A percentile compares a stretch with the other conserved stretches of the same genome.
Evolutionary conservation across 768 basidiomycete species (phyloP).

Genomic region (Hebeloma cylindrosporum): DNA sequence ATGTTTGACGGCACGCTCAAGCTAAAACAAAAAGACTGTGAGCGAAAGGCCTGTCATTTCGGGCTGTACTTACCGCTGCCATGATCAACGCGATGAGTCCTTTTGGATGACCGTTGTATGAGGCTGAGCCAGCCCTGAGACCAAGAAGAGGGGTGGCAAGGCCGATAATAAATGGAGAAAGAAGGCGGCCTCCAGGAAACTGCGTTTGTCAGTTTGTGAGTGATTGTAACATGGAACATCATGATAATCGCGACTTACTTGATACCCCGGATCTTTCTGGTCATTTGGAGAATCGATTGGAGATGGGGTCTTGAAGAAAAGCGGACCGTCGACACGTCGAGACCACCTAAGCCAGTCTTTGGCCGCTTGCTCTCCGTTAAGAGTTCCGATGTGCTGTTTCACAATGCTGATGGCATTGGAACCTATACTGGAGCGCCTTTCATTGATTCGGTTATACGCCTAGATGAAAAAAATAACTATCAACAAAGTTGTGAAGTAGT

Average conservation of each 20-base stretch:
- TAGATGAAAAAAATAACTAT: not conserved
- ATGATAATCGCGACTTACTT: constrained; percentile 5
- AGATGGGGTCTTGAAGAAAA: constrained; percentile 12
- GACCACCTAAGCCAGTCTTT: constrained; percentile 14
- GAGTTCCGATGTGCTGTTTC: constrained; percentile 6
- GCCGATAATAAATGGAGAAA: constrained; percentile 11
- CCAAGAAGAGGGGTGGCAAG: constrained; percentile 5
- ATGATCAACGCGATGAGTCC: constrained; percentile 14
- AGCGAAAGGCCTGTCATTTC: not conserved
- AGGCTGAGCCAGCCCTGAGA: constrained; percentile 9
- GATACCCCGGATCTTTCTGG: constrained; percentile 8
- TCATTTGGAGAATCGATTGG: constrained; percentile 3
- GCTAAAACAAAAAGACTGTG: constrained; percentile 10
- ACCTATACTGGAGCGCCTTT: constrained; percentile 12
- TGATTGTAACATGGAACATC: not conserved
- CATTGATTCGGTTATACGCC: constrained; percentile 18
- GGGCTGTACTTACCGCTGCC: constrained; percentile 10
- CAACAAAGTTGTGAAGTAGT: not conserved
- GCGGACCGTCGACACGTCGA: constrained; percentile 11
- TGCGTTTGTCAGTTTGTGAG: too few relatives aligned
- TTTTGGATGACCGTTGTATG: constrained; percentile 9
- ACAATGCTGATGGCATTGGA: constrained; percentile 8
- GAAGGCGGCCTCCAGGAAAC: constrained; percentile 12
- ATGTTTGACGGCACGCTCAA: constrained; percentile 12
- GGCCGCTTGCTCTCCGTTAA: not conserved